phyloP scores from a whole-genome alignment of 257 asterid species.

The Nicotiana sylvestris region DNA sequence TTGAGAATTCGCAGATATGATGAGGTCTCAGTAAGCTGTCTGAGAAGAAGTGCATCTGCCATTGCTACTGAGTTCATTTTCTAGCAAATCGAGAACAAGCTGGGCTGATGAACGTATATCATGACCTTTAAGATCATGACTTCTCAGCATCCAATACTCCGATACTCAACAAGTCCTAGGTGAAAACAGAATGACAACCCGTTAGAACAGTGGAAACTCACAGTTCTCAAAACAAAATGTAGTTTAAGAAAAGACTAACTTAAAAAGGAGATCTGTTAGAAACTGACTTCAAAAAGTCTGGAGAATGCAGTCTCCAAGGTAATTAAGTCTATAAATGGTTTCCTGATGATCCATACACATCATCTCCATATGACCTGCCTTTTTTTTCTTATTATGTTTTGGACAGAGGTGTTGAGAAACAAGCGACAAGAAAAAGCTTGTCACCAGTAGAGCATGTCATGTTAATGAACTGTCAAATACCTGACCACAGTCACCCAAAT shows the following conservation, averaged over 20 bases:
- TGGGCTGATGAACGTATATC: background rate
- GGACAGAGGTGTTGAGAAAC: background rate
- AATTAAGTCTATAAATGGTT: background rate
- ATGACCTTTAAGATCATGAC: background rate
- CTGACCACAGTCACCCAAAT: background rate
- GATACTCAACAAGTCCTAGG: background rate
- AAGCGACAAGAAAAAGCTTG: background rate
- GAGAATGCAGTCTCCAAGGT: background rate
- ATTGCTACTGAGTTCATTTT: background rate
- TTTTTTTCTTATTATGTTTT: background rate
- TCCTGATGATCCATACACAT: background rate
- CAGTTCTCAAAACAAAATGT: background rate
- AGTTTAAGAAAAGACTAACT: background rate
- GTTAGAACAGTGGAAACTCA: background rate
- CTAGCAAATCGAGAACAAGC: background rate
- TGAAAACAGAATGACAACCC: background rate
- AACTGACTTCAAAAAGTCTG: background rate
- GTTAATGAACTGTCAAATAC: background rate
- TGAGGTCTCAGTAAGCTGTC: background rate
- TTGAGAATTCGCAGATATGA: background rate
- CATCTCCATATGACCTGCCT: background rate
- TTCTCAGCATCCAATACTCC: background rate
- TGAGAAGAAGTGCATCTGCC: background rate
- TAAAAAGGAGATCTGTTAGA: background rate
- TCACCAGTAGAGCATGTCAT: background rate